Evolutionary conservation across 345 rosid genomes (phyloP).

Genomic region (Hypericum androsaemum): DNA sequence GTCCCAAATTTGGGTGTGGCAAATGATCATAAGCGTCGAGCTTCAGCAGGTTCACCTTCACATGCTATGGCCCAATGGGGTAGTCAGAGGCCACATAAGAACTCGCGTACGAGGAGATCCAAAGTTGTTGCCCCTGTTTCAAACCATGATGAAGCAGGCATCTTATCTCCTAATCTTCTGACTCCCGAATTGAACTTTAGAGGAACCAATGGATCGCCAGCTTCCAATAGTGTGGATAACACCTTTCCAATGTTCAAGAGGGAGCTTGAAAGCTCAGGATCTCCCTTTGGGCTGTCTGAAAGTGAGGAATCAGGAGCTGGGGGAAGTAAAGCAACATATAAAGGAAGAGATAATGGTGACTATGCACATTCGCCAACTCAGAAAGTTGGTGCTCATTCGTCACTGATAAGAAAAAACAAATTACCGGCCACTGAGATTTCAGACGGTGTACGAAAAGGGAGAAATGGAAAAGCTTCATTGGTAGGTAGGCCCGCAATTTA

Average conservation of each 20-base stretch:
- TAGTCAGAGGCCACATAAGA: slow-evolving; percentile 86
- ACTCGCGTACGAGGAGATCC: slow-evolving; percentile 75
- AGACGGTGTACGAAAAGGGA: slow-evolving; percentile 69
- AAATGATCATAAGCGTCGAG: slow-evolving; percentile 32
- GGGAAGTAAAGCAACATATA: slow-evolving; percentile 51
- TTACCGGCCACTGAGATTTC: slow-evolving; percentile 47
- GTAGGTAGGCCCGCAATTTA: slow-evolving; percentile 41
- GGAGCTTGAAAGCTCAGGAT: slow-evolving; percentile 51
- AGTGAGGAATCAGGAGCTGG: slow-evolving; percentile 89
- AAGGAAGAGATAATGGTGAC: slow-evolving; percentile 45
- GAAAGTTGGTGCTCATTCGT: slow-evolving; percentile 36
- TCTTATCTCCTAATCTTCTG: slow-evolving; percentile 44
- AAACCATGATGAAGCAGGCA: slow-evolving; percentile 44
- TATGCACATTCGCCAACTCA: slow-evolving; percentile 33
- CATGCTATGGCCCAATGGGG: slow-evolving; percentile 84
- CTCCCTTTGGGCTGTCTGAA: slow-evolving; percentile 64
- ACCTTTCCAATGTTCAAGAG: slow-evolving; percentile 42
- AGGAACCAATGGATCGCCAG: slow-evolving; percentile 40
- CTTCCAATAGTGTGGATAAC: slow-evolving; percentile 30
- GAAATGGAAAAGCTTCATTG: slow-evolving; percentile 50
- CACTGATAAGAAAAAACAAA: slow-evolving; percentile 52
- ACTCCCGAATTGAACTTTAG: slow-evolving; percentile 51
- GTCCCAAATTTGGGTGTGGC: slow-evolving; percentile 26
- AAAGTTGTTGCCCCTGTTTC: slow-evolving; percentile 59
- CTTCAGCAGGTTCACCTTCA: slow-evolving; percentile 50